Evolutionary conservation across 1,284 basidiomycete genomes (phyloP).

Genomic region (Moniliella sp.): DNA sequence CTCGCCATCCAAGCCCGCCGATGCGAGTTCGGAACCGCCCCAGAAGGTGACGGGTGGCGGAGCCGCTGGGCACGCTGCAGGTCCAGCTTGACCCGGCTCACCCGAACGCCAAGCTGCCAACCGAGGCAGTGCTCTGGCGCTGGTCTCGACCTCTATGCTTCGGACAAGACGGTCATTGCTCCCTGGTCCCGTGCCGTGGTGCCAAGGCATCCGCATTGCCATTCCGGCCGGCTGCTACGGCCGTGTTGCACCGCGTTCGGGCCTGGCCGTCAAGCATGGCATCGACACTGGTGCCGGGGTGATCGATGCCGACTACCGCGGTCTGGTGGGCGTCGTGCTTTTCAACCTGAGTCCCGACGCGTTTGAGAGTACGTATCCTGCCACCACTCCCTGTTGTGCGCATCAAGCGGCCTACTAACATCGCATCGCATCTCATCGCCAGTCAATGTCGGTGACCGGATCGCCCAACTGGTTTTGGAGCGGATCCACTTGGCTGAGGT

Average conservation of each 20-base stretch:
- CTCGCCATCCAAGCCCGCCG: too few species aligned
- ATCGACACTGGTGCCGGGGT: constrained; percentile 93
- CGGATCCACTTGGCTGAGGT: constrained; percentile 66
- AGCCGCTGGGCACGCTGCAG: too few species aligned
- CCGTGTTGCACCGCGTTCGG: constrained; percentile 77
- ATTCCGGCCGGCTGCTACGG: constrained; percentile 82
- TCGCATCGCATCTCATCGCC: constrained; percentile 1
- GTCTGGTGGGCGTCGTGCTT: constrained; percentile 70
- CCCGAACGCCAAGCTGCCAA: constrained; percentile 58
- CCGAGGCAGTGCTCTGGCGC: constrained; percentile 71
- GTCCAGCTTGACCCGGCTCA: constrained; percentile 56
- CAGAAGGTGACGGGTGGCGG: too few species aligned
- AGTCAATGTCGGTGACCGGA: constrained; percentile 75
- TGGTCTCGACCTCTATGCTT: constrained; percentile 73
- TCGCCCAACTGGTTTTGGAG: constrained; percentile 91
- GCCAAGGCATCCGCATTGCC: constrained; percentile 72
- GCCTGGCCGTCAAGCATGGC: constrained; percentile 76
- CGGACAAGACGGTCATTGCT: constrained; percentile 8
- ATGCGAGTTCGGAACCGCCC: too few species aligned
- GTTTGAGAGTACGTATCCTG: constrained; percentile 49
- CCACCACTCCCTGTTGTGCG: background rate
- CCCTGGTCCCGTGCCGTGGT: constrained; percentile 63
- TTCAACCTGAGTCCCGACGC: constrained; percentile 70
- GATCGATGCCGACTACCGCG: constrained; percentile 84
- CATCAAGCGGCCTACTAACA: background rate